Base-by-base conservation (phyloP, 2,329 filamentous ascomycete genomes). In the Phyllachora maydis region DNA sequence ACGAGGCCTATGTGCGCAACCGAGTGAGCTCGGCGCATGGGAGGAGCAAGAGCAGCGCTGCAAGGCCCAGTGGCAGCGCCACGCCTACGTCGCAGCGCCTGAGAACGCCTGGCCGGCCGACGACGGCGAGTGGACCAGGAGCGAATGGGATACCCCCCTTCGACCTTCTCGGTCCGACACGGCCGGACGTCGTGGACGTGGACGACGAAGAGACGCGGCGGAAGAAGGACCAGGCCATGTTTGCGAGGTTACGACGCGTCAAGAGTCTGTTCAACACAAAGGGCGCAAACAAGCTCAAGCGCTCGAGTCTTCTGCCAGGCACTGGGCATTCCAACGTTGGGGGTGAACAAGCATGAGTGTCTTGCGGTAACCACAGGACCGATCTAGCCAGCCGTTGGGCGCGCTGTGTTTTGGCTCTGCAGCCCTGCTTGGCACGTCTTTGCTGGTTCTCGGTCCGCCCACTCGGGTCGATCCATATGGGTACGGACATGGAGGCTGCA, bases 181-280 rank as follows among this genome's bases (percentile, higher is more conserved):
- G 24, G 10, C 33, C 46, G 24, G 47, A 47, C 4, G 53, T 49
- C 18, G 63, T 60, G 19, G 56, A 54, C 10, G 46, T 56, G 7
- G 51, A 61, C 11, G 52, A 58, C 3, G 54, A 64, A 18, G 54
- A 60, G 21, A 50, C 47, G 18, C 43, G 56, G 14, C 53, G 57
- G 22, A 56, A 49, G 21, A 73, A 73, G 39, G 73, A 79, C 30
- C 74, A 74, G 42, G 69, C 75, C 44, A 57, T 73, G 32, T 78
- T 72, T 72, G 63, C 69, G n/a, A 59, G 69, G 33, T 46, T 81
- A 31, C 60, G 69, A 35, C 61, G 65, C 28, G 70, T 81, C 28
- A 75, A 75, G 54, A 76, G 70, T 38, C 46, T 76, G 22, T 68
- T 81, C 36, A 68, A 74, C 30, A 56, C 64, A 5, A 78, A 75